Base-by-base conservation (phyloP, 1,284 basidiomycete genomes). In the Naganishia albida region DNA sequence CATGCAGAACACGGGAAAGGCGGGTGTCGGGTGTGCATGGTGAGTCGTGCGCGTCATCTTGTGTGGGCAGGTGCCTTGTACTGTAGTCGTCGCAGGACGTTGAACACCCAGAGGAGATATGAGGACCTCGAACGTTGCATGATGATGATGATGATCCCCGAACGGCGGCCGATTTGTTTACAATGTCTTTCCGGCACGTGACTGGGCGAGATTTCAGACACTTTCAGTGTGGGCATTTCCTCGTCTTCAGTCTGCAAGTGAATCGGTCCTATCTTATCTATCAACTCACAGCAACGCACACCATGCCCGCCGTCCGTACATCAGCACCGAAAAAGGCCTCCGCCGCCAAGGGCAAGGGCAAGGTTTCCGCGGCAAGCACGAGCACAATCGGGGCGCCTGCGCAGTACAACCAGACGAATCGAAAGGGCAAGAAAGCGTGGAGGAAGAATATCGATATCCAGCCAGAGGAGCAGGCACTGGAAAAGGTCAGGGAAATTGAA, bases 401-500 rank as follows among this genome's bases (percentile, higher is more conserved):
- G 1, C 87, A 88, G 71, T 83, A 82, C 53, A 82, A 80, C 13
- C 91, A 94, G 75, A 79, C 85, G 0, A 91, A 88, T 70, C 82
- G 93, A 64, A 96, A 93, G 77, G 90, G 91, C 55, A 96, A 95
- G 80, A 86, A 86, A 67, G 87, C 92, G 62, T 96, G 93, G 93
- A 81, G 93, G 73, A 96, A 96, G 81, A 90, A 95, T 77, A 86
- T 93, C 62, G 86, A 93, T 75, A 83, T 93, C 50, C 84, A 84
- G 28, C 85, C 85, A 43, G 85, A 92, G 44, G 91, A 93, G 72
- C 81, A 83, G 55, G 86, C 84, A 1, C 73, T 94, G 66, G 92
- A 94, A 76, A 84, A 81, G 55, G 79, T 87, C 65, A 82, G 91
- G 64, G 83, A 84, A 6, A 90, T 93, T 75, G 91, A 93, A 76